Evolutionary conservation across 2,329 filamentous ascomycete genomes (phyloP).

Genomic region (Scedosporium minutisporum): DNA sequence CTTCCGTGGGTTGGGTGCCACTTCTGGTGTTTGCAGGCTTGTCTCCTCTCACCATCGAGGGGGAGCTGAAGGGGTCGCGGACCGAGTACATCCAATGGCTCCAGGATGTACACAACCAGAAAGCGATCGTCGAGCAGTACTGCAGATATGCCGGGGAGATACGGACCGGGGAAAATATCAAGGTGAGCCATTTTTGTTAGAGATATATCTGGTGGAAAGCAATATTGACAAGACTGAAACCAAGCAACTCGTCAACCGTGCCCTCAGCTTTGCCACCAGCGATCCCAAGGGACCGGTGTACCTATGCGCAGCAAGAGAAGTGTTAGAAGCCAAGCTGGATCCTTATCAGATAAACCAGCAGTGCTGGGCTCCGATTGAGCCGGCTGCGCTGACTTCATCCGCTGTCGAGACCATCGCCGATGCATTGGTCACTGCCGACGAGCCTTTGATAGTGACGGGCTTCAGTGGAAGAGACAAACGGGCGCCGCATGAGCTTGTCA

Average conservation of each 20-base stretch:
- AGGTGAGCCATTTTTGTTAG: no score
- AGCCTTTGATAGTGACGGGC: conserved; percentile 61
- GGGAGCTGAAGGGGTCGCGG: conserved; percentile 63
- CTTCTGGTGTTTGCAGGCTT: conserved; percentile 72
- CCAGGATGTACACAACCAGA: conserved; percentile 75
- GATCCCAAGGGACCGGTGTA: conserved; percentile 75
- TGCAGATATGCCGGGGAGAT: conserved; percentile 77
- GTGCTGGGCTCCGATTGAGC: conserved; percentile 61
- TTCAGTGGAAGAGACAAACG: conserved; percentile 62
- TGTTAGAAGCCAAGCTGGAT: conserved; percentile 72
- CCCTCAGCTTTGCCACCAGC: conserved; percentile 69
- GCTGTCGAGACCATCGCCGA: conserved; percentile 52
- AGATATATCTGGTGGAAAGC: no score
- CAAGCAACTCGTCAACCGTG: conserved; percentile 82
- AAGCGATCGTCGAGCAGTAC: conserved; percentile 72
- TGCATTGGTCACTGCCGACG: conserved; percentile 51
- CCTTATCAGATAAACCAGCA: conserved; percentile 62
- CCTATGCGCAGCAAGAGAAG: conserved; percentile 65
- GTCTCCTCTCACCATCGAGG: conserved; percentile 67
- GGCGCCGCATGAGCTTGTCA: conserved; percentile 51
- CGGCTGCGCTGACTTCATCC: conserved; percentile 45
- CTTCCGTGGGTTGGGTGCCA: conserved; percentile 62
- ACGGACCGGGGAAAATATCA: conserved; percentile 69
- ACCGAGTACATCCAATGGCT: conserved; percentile 86
- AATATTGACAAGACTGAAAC: no score